These are phyloP conservation scores for Cordyceps cicadae DNA, from an alignment of 2,329 filamentous ascomycete genomes.

Conservation along the genomic window DNA sequence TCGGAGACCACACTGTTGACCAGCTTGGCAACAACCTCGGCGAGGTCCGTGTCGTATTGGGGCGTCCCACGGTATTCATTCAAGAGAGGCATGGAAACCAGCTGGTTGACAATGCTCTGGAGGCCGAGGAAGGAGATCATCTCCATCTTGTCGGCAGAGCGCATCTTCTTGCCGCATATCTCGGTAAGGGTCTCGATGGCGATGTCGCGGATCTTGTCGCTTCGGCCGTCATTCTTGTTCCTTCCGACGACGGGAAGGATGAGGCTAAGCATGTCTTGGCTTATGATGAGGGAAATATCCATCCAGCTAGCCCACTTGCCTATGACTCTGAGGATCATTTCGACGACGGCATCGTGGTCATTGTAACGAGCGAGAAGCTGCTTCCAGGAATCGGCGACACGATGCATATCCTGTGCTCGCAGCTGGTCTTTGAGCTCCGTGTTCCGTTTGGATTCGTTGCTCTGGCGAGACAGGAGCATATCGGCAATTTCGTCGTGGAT, in stretches of 20 bases:
- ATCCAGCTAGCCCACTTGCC: conserved; percentile 99
- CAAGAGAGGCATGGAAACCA: conserved; percentile 75
- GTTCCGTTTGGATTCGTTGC: conserved; percentile 74
- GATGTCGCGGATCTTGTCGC: conserved; percentile 78
- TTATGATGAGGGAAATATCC: conserved; percentile 88
- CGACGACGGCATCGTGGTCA: conserved; percentile 64
- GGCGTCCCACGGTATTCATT: conserved; percentile 70
- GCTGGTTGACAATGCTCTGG: conserved; percentile 72
- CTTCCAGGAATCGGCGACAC: conserved; percentile 84
- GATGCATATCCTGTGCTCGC: conserved; percentile 76
- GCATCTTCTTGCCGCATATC: conserved; percentile 98
- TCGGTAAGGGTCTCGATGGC: conserved; percentile 94
- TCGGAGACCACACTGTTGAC: conserved; percentile 86
- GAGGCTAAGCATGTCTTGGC: conserved; percentile 75
- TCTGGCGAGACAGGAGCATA: conserved; percentile 71
- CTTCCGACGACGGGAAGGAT: conserved; percentile 84
- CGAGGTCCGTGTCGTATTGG: conserved; percentile 90
- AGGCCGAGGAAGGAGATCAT: conserved; percentile 89
- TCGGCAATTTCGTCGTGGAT: conserved; percentile 98
- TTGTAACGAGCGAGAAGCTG: conserved; percentile 76
- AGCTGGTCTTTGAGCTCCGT: conserved; percentile 87
- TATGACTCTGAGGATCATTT: conserved; percentile 84
- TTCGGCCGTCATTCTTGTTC: conserved; percentile 48
- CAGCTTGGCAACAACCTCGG: conserved; percentile 88
- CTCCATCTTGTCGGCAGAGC: conserved; percentile 82